These are phyloP conservation scores for Aurifilum marmelostoma DNA, from an alignment of 2,329 filamentous ascomycete species.

Conservation along the genomic window DNA sequence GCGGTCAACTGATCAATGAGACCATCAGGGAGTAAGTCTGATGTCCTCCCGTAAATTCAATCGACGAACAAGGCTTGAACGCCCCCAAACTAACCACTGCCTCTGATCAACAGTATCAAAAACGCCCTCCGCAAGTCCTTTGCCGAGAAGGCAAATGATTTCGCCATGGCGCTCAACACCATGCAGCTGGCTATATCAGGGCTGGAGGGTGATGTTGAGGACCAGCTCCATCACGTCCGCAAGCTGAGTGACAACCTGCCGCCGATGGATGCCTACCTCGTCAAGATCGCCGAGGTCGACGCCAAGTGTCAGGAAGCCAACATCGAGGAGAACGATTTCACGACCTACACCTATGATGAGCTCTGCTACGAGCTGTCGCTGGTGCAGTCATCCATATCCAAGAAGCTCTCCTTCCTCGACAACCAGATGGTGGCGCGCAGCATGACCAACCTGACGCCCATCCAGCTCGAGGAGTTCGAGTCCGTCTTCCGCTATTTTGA, in stretches of 20 bases:
- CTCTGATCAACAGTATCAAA: slow-evolving; percentile 74
- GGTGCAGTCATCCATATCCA: slow-evolving; percentile 88
- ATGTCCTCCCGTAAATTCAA: background rate
- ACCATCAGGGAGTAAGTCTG: slow-evolving; percentile 83
- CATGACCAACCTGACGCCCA: slow-evolving; percentile 98
- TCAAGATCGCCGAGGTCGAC: slow-evolving; percentile 84
- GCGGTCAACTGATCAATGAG: slow-evolving; percentile 95
- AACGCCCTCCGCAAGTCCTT: slow-evolving; percentile 90
- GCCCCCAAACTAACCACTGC: slow-evolving; percentile 13
- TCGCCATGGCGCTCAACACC: slow-evolving; percentile 92
- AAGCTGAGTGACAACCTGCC: slow-evolving; percentile 83
- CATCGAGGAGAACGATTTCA: slow-evolving; percentile 99
- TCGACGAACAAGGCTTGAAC: background rate
- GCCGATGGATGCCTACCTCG: slow-evolving; percentile 88
- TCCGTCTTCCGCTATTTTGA: slow-evolving; percentile 98
- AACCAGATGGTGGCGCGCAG: slow-evolving; percentile 98
- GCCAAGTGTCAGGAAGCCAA: slow-evolving; percentile 93
- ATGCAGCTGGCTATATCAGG: slow-evolving; percentile 93
- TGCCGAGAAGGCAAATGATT: slow-evolving; percentile 97
- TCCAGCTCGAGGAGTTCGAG: slow-evolving; percentile 98
- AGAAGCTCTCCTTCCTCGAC: slow-evolving; percentile 94
- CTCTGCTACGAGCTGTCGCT: slow-evolving; percentile 90
- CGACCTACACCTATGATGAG: slow-evolving; percentile 98
- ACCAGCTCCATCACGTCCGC: slow-evolving; percentile 86
- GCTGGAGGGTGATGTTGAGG: slow-evolving; percentile 95